Evolutionary conservation across 106 monocot genomes (phyloP).

Genomic region (Allium cepa): DNA sequence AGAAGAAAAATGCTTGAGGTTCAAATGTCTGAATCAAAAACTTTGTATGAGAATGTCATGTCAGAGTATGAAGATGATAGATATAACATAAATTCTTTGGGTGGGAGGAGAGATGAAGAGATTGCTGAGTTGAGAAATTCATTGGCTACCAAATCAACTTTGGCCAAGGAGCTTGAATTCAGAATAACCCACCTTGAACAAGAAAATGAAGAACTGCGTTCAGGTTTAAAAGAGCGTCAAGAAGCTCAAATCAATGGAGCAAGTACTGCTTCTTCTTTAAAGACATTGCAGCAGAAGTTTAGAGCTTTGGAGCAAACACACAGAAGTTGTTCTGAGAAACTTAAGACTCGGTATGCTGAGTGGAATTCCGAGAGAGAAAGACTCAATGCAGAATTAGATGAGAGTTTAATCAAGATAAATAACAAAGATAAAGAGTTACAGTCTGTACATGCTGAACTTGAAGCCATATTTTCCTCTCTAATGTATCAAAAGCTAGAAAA

Average conservation of each 20-base stretch:
- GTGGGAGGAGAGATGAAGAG: constrained; percentile 58
- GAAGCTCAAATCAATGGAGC: constrained; percentile 48
- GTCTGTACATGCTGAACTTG: constrained; percentile 39
- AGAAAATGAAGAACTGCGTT: constrained; percentile 67
- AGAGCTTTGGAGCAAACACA: constrained; percentile 57
- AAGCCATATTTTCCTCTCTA: constrained; percentile 21
- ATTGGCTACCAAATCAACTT: constrained; percentile 44
- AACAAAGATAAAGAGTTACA: constrained; percentile 24
- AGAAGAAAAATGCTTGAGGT: constrained; percentile 71
- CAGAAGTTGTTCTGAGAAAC: constrained; percentile 40
- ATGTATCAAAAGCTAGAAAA: constrained; percentile 38
- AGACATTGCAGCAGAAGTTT: constrained; percentile 43
- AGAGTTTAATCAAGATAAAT: constrained; percentile 24
- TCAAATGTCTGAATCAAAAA: constrained; percentile 55
- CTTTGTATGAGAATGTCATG: constrained; percentile 43
- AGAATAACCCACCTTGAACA: constrained; percentile 39
- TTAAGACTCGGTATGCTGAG: constrained; percentile 46
- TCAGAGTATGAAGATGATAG: constrained; percentile 63
- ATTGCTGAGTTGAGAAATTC: constrained; percentile 58
- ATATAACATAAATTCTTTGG: constrained; percentile 27
- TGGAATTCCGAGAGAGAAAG: constrained; percentile 36
- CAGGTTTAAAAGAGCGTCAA: constrained; percentile 48
- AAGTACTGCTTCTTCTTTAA: constrained; percentile 40
- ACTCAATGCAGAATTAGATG: constrained; percentile 41
- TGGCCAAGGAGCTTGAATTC: constrained; percentile 55